phyloP scores from a whole-genome alignment of 2,329 filamentous ascomycete genomes.

The Trichoderma afroharzianum region DNA sequence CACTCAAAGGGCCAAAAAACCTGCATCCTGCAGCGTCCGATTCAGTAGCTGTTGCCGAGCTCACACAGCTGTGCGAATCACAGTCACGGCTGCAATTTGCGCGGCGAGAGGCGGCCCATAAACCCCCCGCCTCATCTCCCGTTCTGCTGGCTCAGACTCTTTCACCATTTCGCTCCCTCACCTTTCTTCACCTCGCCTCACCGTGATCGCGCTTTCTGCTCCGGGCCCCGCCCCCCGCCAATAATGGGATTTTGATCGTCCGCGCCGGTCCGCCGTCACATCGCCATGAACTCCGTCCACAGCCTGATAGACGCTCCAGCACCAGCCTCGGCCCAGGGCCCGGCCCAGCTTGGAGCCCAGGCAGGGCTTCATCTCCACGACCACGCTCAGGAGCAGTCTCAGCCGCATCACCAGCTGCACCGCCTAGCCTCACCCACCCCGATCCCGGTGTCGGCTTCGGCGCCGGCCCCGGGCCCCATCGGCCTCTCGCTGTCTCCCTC shows the following conservation, averaged over 20 bases:
- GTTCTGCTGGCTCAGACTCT: slow-evolving; percentile 2
- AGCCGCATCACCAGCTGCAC: slow-evolving; percentile 4
- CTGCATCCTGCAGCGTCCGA: slow-evolving; percentile 12
- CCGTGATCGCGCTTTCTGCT: slow-evolving; percentile 8
- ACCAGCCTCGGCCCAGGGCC: slow-evolving; percentile 17
- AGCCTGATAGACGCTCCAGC: slow-evolving; percentile 33
- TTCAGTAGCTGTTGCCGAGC: slow-evolving; percentile 2
- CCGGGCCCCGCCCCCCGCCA: slow-evolving; percentile 19
- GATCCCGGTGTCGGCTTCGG: slow-evolving; percentile 7
- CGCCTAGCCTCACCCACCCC: slow-evolving; percentile 15
- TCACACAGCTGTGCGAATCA: neutral
- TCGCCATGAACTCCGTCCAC: slow-evolving; percentile 39
- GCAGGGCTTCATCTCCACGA: slow-evolving; percentile 13
- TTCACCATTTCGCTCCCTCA: slow-evolving; percentile 13
- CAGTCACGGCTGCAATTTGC: slow-evolving; percentile 1
- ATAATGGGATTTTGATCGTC: slow-evolving; percentile 18
- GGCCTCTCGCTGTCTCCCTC: slow-evolving; percentile 17
- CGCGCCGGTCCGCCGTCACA: slow-evolving; percentile 17
- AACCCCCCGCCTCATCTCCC: neutral
- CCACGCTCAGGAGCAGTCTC: slow-evolving; percentile 12
- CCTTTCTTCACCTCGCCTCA: slow-evolving; percentile 16
- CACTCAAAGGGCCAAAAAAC: neutral
- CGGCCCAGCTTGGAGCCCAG: slow-evolving; percentile 13
- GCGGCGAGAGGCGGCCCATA: slow-evolving; percentile 12
- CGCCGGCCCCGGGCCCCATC: slow-evolving; percentile 17